These are phyloP conservation scores for Fragilaria radians DNA, from an alignment of 108 stramenopile genomes.

Conservation along the genomic window DNA sequence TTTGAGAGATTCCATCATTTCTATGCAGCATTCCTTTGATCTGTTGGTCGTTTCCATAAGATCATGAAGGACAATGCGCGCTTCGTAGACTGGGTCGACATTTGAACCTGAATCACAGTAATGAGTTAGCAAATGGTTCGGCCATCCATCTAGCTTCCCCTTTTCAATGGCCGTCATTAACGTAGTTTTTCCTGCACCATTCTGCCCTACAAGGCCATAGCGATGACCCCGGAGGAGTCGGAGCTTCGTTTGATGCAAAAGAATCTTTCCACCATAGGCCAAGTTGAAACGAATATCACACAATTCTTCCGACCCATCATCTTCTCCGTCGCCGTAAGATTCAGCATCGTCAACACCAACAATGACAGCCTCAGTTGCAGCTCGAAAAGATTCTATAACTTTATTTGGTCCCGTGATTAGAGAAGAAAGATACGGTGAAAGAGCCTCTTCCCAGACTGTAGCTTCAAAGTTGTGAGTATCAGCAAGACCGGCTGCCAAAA, in stretches of 20 bases:
- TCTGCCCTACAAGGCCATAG: constrained; percentile 95
- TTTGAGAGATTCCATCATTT: constrained; percentile 68
- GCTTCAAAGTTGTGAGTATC: constrained; percentile 45
- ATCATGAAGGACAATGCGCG: constrained; percentile 55
- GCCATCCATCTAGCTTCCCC: constrained; percentile 97
- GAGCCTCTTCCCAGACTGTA: constrained; percentile 43
- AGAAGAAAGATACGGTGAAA: constrained; percentile 54
- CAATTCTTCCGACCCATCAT: constrained; percentile 82
- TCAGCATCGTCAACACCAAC: constrained; percentile 45
- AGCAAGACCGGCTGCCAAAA: constrained; percentile 58
- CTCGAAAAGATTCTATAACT: constrained; percentile 44
- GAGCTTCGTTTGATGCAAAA: constrained; percentile 92
- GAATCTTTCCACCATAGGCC: constrained; percentile 97
- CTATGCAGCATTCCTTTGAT: constrained; percentile 66
- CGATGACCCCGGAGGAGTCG: constrained; percentile 91
- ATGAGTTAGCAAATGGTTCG: constrained; percentile 71
- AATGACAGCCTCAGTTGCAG: constrained; percentile 32
- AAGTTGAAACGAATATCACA: constrained; percentile 88
- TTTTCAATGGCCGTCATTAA: constrained; percentile 96
- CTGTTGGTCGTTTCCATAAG: constrained; percentile 36
- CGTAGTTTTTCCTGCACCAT: constrained; percentile 97
- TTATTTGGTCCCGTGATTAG: constrained; percentile 6
- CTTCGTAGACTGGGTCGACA: constrained; percentile 88
- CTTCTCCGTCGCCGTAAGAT: constrained; percentile 84
- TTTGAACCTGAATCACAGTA: constrained; percentile 93